Conservation (phyloP, 2,329 filamentous ascomycete species). For the Penicillium sp. region DNA sequence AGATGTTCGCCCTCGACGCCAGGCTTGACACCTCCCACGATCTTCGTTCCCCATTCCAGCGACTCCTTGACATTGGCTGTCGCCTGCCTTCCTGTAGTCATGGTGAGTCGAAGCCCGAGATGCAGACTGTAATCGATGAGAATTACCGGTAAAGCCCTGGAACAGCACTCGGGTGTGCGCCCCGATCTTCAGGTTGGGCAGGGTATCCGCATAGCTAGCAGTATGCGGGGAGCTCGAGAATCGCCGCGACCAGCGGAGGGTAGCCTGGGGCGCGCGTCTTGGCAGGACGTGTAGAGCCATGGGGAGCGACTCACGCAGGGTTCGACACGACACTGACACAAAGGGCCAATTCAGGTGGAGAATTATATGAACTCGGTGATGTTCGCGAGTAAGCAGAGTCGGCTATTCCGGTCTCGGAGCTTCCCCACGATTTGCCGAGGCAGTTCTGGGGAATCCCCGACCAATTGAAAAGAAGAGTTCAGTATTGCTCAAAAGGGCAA, state of each 20-base stretch:
- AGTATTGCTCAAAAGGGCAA: neutral
- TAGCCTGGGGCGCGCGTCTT: slow-evolving; percentile 17
- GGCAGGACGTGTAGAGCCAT: slow-evolving; percentile 24
- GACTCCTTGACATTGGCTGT: slow-evolving; percentile 75
- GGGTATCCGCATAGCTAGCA: slow-evolving; percentile 57
- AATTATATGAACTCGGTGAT: slow-evolving; percentile 1
- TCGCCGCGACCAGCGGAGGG: slow-evolving; percentile 11
- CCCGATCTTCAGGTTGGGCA: slow-evolving; percentile 65
- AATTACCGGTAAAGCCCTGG: slow-evolving; percentile 65
- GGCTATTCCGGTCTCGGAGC: slow-evolving; percentile 21
- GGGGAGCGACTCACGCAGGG: slow-evolving; percentile 3
- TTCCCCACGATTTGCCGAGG: slow-evolving; percentile 17
- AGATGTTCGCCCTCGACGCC: slow-evolving; percentile 68
- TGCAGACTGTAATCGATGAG: slow-evolving; percentile 9
- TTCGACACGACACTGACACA: neutral
- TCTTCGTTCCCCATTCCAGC: slow-evolving; percentile 72
- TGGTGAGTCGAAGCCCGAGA: neutral
- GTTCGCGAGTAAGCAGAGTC: slow-evolving; percentile 4
- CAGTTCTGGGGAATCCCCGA: too few species aligned
- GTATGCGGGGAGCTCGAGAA: slow-evolving; percentile 35
- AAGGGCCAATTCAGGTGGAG: neutral
- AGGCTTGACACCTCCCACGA: slow-evolving; percentile 75
- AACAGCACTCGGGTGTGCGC: slow-evolving; percentile 66
- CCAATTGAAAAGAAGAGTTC: neutral
- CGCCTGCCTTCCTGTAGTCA: slow-evolving; percentile 43